These are phyloP conservation scores for Cryphonectria radicalis DNA, from an alignment of 2,329 filamentous ascomycete species.

Conservation along the genomic window DNA sequence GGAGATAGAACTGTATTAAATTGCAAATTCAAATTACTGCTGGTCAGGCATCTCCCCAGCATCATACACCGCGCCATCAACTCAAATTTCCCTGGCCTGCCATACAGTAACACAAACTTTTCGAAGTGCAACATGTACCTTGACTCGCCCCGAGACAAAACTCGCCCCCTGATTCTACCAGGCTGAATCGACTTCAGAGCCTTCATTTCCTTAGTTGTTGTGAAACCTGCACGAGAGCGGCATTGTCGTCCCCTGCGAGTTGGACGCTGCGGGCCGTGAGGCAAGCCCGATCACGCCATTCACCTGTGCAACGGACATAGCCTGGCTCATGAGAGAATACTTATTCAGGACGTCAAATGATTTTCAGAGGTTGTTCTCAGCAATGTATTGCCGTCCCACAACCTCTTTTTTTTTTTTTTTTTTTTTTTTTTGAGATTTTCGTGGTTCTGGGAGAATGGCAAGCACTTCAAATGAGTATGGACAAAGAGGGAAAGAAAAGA, in stretches of 20 bases:
- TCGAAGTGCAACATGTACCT: not conserved
- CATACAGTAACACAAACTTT: too few relatives aligned
- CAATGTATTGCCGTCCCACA: too few relatives aligned
- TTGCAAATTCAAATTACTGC: not conserved
- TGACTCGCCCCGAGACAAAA: too few relatives aligned
- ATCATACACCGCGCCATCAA: conserved; percentile 8
- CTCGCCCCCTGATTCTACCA: too few relatives aligned
- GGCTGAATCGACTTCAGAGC: not conserved
- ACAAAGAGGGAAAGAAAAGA: not conserved
- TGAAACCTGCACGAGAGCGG: not conserved
- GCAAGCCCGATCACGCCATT: too few relatives aligned
- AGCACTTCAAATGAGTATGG: not conserved
- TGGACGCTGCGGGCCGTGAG: too few relatives aligned
- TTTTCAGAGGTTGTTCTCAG: too few relatives aligned
- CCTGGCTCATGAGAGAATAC: too few relatives aligned
- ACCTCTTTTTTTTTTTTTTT: not conserved
- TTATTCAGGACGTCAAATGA: too few relatives aligned
- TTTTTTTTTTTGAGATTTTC: not conserved
- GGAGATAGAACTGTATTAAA: not conserved
- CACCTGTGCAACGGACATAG: too few relatives aligned
- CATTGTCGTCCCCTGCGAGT: too few relatives aligned
- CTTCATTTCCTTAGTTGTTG: not conserved
- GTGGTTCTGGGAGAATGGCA: not conserved
- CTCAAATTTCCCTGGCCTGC: too few relatives aligned
- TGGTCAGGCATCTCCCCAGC: not conserved